Evolutionary conservation across 306 rosid species (phyloP).

Genomic region (Gastrolobium villosum): DNA sequence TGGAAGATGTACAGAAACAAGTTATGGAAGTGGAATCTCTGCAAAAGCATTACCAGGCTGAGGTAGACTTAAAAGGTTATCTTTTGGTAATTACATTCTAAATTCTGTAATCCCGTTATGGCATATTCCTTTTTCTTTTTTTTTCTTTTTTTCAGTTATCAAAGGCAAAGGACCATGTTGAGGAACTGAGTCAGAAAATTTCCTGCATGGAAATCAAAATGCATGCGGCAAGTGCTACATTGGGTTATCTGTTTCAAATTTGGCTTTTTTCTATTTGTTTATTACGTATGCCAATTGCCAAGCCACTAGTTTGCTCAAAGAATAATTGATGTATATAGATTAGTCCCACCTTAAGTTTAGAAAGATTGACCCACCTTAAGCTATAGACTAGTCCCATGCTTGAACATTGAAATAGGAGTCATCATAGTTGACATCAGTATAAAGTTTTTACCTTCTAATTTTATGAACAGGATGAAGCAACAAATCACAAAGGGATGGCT

Average conservation of each 20-base stretch:
- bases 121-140: background rate
- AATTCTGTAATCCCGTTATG: conserved; percentile 20
- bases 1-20: conserved; percentile 65
- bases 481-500: conserved; percentile 55
- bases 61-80: conserved; percentile 56
- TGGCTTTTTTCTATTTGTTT: background rate
- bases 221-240: conserved; percentile 61
- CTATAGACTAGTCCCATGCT: conserved; percentile 4
- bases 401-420: conserved; percentile 6
- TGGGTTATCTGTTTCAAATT: conserved; percentile 17
- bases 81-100: conserved; percentile 32
- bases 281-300: conserved; percentile 24
- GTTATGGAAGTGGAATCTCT: conserved; percentile 57
- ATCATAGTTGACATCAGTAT: conserved; percentile 1
- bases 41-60: conserved; percentile 54
- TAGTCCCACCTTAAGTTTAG: background rate
- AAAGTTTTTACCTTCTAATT: background rate
- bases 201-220: conserved; percentile 67
- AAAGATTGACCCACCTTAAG: background rate
- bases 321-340: background rate
- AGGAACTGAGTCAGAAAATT: conserved; percentile 66
- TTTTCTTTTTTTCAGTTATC: conserved; percentile 54
- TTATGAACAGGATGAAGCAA: conserved; percentile 62
- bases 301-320: background rate
- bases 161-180: conserved; percentile 60